phyloP scores from a whole-genome alignment of 2,329 filamentous ascomycete species.

The Pyrenophora seminiperda region DNA sequence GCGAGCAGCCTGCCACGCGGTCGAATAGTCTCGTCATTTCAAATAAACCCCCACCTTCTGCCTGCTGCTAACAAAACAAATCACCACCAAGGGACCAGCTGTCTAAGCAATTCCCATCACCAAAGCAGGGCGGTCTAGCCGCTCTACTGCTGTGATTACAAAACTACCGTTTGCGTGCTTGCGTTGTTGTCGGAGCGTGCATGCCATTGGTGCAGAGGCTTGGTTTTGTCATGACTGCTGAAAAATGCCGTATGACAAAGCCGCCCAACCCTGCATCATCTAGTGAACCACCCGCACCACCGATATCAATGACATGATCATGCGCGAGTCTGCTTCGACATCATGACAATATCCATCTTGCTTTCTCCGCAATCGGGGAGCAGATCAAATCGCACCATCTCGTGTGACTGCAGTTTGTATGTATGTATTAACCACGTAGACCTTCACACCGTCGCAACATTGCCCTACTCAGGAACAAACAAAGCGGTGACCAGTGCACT shows the following conservation, averaged over 20 bases:
- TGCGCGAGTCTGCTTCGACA: slow-evolving; percentile 1
- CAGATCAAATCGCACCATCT: neutral
- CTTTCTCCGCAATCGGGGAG: slow-evolving; percentile 2
- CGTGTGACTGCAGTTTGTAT: neutral
- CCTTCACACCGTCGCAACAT: no score
- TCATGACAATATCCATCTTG: neutral
- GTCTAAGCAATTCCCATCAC: slow-evolving; percentile 2
- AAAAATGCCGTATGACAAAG: slow-evolving; percentile 39
- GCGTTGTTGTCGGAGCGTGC: slow-evolving; percentile 1
- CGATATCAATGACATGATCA: slow-evolving; percentile 23
- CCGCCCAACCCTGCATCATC: slow-evolving; percentile 10
- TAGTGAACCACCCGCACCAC: slow-evolving; percentile 9
- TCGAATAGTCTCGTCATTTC: no score
- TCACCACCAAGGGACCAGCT: slow-evolving; percentile 17
- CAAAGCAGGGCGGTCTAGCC: slow-evolving; percentile 5
- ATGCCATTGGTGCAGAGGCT: slow-evolving; percentile 24
- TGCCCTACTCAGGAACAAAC: slow-evolving; percentile 8
- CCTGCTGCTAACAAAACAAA: neutral
- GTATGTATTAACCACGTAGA: neutral
- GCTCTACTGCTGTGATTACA: slow-evolving; percentile 20
- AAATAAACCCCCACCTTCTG: no score
- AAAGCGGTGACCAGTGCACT: slow-evolving; percentile 10
- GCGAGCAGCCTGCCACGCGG: neutral
- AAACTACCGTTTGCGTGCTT: slow-evolving; percentile 4
- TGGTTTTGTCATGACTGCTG: slow-evolving; percentile 34